These are phyloP conservation scores for Chlorella sp. DNA, from an alignment of 139 green algal species.

Conservation along the genomic window DNA sequence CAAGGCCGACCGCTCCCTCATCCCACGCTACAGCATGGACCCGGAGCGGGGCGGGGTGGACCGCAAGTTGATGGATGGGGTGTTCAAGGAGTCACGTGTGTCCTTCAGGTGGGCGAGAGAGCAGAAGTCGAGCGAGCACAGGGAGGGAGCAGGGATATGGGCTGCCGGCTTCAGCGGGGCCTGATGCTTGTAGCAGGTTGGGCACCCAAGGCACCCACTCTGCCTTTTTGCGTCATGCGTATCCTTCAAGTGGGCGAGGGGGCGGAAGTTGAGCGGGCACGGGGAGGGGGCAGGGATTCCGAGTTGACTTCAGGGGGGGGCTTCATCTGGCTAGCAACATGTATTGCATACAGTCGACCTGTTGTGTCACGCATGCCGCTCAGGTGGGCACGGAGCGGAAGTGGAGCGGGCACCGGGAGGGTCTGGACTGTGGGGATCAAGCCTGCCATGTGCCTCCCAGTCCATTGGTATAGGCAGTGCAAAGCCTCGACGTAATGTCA, in stretches of 20 bases:
- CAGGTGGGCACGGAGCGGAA: background rate
- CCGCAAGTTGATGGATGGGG: background rate
- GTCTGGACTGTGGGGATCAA: too few relatives aligned
- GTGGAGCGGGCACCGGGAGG: too few relatives aligned
- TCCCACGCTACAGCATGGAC: background rate
- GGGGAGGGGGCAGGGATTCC: too few relatives aligned
- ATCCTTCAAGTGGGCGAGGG: background rate
- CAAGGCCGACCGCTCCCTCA: constrained; percentile 35
- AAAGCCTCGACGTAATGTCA: too few relatives aligned
- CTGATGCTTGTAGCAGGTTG: background rate
- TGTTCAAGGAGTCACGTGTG: background rate
- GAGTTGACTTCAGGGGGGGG: background rate
- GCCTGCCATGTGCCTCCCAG: too few relatives aligned
- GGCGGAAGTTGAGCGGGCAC: too few relatives aligned
- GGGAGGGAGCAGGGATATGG: background rate
- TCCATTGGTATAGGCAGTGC: too few relatives aligned
- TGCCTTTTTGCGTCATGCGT: background rate
- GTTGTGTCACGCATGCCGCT: background rate
- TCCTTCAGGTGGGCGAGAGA: background rate
- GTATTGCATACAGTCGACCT: background rate
- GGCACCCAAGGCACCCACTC: background rate
- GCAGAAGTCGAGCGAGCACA: background rate
- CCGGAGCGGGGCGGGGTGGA: constrained; percentile 5
- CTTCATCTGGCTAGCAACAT: background rate
- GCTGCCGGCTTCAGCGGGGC: background rate